Conservation (phyloP, 1,139 yeast genomes). For the Suzukiozyma palmioleophila region DNA sequence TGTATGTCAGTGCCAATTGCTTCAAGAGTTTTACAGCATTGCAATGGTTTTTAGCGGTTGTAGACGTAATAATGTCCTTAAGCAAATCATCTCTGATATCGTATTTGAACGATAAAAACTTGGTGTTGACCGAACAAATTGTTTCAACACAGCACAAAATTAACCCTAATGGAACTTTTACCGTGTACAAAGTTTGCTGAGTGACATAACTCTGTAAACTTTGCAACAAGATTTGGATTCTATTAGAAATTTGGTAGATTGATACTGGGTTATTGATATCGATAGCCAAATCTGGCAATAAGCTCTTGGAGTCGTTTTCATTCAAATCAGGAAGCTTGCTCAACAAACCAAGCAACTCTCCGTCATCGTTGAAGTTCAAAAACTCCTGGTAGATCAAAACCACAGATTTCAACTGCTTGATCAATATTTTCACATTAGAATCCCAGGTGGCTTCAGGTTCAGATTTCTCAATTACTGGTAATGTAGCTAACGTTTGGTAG, state of each 20-base stretch:
- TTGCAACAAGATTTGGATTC: conserved; percentile 44
- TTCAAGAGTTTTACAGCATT: conserved; percentile 41
- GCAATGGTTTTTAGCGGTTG: conserved; percentile 42
- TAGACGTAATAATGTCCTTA: conserved; percentile 33
- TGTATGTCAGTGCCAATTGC: conserved; percentile 33
- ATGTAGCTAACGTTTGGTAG: conserved; percentile 51
- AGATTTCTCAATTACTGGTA: conserved; percentile 54
- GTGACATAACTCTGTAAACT: conserved; percentile 43
- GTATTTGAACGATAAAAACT: conserved; percentile 49
- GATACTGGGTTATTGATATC: conserved; percentile 56
- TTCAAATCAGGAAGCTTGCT: conserved; percentile 25
- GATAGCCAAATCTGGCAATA: conserved; percentile 32
- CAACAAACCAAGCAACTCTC: conserved; percentile 33
- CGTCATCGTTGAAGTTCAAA: conserved; percentile 53
- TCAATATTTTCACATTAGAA: conserved; percentile 27
- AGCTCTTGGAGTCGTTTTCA: conserved; percentile 4
- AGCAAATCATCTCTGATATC: conserved; percentile 53
- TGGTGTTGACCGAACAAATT: conserved; percentile 49
- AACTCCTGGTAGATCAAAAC: conserved; percentile 53
- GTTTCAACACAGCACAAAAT: conserved; percentile 47
- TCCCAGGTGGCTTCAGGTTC: conserved; percentile 50
- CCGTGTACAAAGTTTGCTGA: conserved; percentile 44
- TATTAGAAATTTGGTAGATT: conserved; percentile 44
- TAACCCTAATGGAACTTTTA: conserved; percentile 54
- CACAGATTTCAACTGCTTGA: conserved; percentile 49